A percentile compares a stretch with the other conserved stretches of the same genome.
Conservation (phyloP, 352 stramenopile species). For the Thraustochytrium sp. region DNA sequence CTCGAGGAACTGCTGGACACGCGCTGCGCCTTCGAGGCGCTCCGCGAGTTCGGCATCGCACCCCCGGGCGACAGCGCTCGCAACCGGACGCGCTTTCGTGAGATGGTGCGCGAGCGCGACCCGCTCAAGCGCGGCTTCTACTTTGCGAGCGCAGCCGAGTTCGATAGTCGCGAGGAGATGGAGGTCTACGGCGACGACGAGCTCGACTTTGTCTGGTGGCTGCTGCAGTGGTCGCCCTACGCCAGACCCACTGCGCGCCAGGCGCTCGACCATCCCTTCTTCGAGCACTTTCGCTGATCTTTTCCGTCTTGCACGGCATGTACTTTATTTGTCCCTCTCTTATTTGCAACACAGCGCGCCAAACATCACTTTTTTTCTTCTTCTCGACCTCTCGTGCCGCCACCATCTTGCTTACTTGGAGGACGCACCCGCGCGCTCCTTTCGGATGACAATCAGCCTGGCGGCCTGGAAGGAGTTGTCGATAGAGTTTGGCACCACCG, state of each 20-base stretch:
- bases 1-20: neutral
- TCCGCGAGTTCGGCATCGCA: neutral
- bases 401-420: neutral
- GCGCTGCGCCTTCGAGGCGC: neutral
- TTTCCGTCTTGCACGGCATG: neutral
- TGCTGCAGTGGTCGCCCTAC: neutral
- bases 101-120: neutral
- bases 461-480: conserved; percentile 57
- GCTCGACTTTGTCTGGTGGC: conserved; percentile 24
- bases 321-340: neutral
- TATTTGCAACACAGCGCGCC: neutral
- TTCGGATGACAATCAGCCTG: conserved; percentile 11
- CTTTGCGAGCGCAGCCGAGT: neutral
- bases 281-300: neutral
- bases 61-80: neutral
- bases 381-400: neutral
- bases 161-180: conserved; percentile 12
- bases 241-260: neutral
- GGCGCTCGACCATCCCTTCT: conserved; percentile 23
- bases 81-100: neutral
- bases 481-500: conserved; percentile 54
- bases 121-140: conserved; percentile 11
- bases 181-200: conserved; percentile 5
- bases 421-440: neutral
- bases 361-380: neutral